Percentiles rank a stretch among this genome's conserved stretches.
Evolutionary conservation across 176 grass and related monocot species (phyloP).

Genomic region (Tillandsia leiboldiana): DNA sequence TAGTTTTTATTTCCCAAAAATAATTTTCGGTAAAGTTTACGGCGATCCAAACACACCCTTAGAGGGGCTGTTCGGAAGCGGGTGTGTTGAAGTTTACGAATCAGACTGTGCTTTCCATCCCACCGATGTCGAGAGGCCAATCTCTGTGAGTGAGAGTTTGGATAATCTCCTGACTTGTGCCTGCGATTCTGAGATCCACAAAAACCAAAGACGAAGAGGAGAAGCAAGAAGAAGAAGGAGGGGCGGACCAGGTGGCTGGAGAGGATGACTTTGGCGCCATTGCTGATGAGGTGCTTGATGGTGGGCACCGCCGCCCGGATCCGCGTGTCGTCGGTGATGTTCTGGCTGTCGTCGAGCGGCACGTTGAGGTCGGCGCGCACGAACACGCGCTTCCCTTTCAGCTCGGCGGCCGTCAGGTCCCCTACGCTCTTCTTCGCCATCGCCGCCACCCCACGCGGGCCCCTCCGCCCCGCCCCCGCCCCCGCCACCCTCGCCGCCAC

Average conservation of each 20-base stretch:
- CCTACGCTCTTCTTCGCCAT: slow-evolving; percentile 39
- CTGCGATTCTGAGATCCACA: too few relatives aligned
- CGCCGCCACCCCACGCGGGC: slow-evolving; percentile 19
- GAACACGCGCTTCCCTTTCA: slow-evolving; percentile 29
- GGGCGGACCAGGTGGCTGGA: slow-evolving; percentile 30
- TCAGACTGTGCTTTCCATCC: too few relatives aligned
- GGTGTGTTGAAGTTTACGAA: too few relatives aligned
- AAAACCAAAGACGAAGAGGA: not conserved
- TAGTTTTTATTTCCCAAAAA: too few relatives aligned
- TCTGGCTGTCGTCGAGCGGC: slow-evolving; percentile 30
- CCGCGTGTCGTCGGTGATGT: slow-evolving; percentile 35
- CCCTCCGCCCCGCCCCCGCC: slow-evolving; percentile 3
- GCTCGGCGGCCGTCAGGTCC: slow-evolving; percentile 18
- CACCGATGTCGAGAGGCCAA: too few relatives aligned
- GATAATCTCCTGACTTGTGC: too few relatives aligned
- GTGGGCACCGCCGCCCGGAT: slow-evolving; percentile 30
- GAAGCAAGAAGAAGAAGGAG: not conserved
- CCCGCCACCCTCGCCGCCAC: not conserved
- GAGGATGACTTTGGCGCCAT: slow-evolving; percentile 35
- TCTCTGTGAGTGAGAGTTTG: too few relatives aligned
- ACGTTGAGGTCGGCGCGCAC: slow-evolving; percentile 33
- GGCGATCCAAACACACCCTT: too few relatives aligned
- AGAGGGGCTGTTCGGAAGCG: too few relatives aligned
- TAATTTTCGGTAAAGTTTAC: too few relatives aligned
- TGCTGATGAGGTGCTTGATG: slow-evolving; percentile 31